Percentiles rank a stretch among this genome's conserved stretches.
These are phyloP conservation scores for Anaeramoeba flamelloides DNA, from an alignment of 78 protist genomes.

Conservation along the genomic window DNA sequence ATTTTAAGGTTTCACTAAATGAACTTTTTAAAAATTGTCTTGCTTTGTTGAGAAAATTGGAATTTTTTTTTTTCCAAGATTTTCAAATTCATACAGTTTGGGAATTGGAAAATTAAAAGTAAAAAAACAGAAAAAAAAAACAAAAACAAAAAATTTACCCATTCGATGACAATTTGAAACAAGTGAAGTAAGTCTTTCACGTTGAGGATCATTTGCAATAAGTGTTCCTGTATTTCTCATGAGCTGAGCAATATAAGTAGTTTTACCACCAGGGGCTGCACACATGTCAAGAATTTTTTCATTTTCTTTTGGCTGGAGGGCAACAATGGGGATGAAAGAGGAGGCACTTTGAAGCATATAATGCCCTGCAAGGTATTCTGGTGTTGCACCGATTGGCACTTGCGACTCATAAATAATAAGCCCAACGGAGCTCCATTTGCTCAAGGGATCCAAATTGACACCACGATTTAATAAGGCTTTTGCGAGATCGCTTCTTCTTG, in stretches of 20 bases:
- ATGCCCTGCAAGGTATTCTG: slow-evolving; percentile 89
- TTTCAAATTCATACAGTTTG: no score
- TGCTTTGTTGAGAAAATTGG: no score
- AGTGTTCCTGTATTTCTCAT: not conserved
- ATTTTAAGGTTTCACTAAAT: no score
- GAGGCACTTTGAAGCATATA: slow-evolving; percentile 92
- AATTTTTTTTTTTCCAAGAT: no score
- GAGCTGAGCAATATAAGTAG: slow-evolving; percentile 51
- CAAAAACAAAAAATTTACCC: no score
- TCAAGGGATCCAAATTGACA: slow-evolving; percentile 61
- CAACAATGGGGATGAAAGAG: slow-evolving; percentile 86
- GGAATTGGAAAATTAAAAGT: no score
- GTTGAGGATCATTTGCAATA: slow-evolving; percentile 62
- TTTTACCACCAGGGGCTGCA: slow-evolving; percentile 99
- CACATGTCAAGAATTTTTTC: slow-evolving; percentile 84
- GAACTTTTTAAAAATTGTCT: no score
- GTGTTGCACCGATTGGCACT: slow-evolving; percentile 49
- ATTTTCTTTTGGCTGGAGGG: slow-evolving; percentile 68
- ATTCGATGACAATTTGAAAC: slow-evolving; percentile 58
- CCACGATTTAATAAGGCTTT: slow-evolving; percentile 48
- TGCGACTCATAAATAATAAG: slow-evolving; percentile 71
- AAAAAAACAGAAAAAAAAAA: no score
- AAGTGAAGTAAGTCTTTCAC: slow-evolving; percentile 58
- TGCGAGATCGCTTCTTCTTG: slow-evolving; percentile 62
- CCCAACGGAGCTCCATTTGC: slow-evolving; percentile 59